phyloP scores from a whole-genome alignment of 2,329 filamentous ascomycete genomes.

The Penicillium digitatum region DNA sequence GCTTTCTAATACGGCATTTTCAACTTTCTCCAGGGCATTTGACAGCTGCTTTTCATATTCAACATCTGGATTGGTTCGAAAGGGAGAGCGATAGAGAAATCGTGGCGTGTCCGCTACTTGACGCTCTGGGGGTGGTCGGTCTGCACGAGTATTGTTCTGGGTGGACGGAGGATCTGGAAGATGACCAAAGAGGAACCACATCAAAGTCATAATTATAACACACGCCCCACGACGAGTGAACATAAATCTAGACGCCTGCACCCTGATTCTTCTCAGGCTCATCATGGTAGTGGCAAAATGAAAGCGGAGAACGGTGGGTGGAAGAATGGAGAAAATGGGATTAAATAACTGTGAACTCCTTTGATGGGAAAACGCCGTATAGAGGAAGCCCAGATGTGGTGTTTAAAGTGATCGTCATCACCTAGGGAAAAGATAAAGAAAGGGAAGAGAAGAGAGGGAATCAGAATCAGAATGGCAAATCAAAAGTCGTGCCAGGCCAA shows the following conservation, averaged over 20 bases:
- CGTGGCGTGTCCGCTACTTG: constrained; percentile 5
- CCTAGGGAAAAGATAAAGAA: neutral
- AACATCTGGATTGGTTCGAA: neutral
- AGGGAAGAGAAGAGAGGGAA: neutral
- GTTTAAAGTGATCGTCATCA: neutral
- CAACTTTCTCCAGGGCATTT: neutral
- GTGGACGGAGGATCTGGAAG: constrained; percentile 2
- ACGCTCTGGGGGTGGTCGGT: constrained; percentile 13
- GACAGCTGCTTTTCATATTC: neutral
- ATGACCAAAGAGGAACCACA: constrained; percentile 1
- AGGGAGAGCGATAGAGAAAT: neutral
- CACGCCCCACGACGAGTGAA: constrained; percentile 33
- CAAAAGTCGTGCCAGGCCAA: neutral
- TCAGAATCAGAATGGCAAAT: neutral
- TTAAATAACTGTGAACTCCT: neutral
- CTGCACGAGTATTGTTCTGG: neutral
- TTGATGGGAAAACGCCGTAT: neutral
- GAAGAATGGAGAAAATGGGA: neutral
- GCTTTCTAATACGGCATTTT: neutral
- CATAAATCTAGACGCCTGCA: neutral
- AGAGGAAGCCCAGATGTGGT: neutral
- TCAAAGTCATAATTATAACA: neutral
- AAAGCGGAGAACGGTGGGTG: neutral
- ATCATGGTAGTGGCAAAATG: neutral
- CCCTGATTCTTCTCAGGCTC: neutral